Evolutionary conservation across 1,284 basidiomycete species (phyloP), one percentile per base, ranked within the genome.

Genomic region (Omphalotus olearius): DNA sequence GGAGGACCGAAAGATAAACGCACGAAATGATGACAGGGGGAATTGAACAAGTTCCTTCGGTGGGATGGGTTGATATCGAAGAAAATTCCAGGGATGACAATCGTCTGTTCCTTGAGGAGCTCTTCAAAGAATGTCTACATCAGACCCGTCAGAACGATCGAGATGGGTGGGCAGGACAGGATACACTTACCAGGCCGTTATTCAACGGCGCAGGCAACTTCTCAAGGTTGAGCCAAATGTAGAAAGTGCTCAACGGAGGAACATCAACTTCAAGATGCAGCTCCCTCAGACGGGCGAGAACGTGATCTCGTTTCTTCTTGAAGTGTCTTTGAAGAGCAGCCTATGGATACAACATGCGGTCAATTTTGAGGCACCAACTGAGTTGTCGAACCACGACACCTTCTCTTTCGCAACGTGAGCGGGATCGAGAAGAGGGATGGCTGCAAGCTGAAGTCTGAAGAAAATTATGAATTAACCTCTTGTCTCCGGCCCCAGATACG

Each of bases 51-150:
- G 68, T 97, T 85, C 54, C 87, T 76, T 59, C 89, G 76, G 63
- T 93, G 88, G n/a, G 88, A 63, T 14, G 92, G 91, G 68, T 94
- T 79, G 64, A 78, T 76, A 52, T 95, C 93, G 61, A 96, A 96
- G 76, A 94, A 94, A 57, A 95, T 88, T 36, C 89, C 89, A 9
- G 91, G 91, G 46, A 93, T 91, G 51, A 93, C 89, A 57, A 94
- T 93, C 23, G 88, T 87, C 67, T 90, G 81, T 68, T 94, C 91
- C 67, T 93, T 95, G 41, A 98, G 77, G 35, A 93, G 74, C 69
- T 97, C 94, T 64, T 98, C 94, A 64, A 97, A 97, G 81, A 98
- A 96, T 26, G 88, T 91, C 82, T 86, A 54, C 18, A 45, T 57
- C 28, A 28, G 39, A 30, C 50, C n/a, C 43, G 50, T 26, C 16